Base-by-base conservation (phyloP, 345 rosid genomes). In the Euclidium syriacum region DNA sequence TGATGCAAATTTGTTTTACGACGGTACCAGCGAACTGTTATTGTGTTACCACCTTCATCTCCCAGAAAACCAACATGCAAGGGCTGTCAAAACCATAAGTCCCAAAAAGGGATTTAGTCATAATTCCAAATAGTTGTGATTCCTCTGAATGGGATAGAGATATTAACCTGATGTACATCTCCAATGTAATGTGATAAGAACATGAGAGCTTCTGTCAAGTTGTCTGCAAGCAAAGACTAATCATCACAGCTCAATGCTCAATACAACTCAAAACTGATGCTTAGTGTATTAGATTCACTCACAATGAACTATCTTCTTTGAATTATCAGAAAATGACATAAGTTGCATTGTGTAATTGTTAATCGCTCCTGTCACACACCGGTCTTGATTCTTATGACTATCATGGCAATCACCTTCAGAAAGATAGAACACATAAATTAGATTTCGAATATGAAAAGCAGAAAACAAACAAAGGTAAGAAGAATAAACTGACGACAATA, bases 1-100 rank as follows among this genome's bases (percentile, higher is more conserved):
- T 94, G 99, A 73, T 94, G 99, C 39, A 94, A 78, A 75, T 90
- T 94, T 63, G 97, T 60, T 76, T 85, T 94, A 62, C 91, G 81
- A 19, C 77, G 87, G 60, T 78, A 94, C 99, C 99, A 94, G 23
- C 55, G 95, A 15, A 94, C 95, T 23, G 51, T 78, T 58, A 90
- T 85, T 16, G 85, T 75, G 75, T 90, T 90, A 46, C 99, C 97
- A 68, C 97, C 99, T 81, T 70, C 70, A 81, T 94, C 97, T 66
- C 99, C 99, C 33, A 73, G 56, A 64, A 90, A 94, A 72, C 97
- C 97, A 71, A 78, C 95, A 72, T 90, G 99, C 63, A 94, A 73
- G 18, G 99, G 96, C 99, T 90, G 87, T n/a, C n/a, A n/a, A n/a
- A n/a, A n/a, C n/a, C n/a, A n/a, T n/a, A n/a, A n/a, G n/a, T n/a